Evolutionary conservation across 306 rosid genomes (phyloP).

Genomic region (Senna siamea): DNA sequence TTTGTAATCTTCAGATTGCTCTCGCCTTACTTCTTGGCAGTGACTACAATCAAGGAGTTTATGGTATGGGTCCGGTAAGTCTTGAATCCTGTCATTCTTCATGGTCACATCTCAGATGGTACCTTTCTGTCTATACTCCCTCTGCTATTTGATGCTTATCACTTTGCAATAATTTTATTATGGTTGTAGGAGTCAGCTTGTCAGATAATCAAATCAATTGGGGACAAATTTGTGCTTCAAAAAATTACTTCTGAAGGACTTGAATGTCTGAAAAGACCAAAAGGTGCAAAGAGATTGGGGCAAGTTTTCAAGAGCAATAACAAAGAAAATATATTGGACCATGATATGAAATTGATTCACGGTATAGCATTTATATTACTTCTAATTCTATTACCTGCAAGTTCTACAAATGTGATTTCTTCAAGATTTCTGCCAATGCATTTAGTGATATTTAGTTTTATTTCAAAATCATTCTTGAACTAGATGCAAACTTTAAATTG

Average conservation of each 20-base stretch:
- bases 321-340: constrained; percentile 40
- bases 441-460: constrained; percentile 13
- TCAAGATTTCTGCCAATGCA: constrained; percentile 8
- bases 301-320: constrained; percentile 33
- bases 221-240: constrained; percentile 66
- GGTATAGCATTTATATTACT: constrained; percentile 30
- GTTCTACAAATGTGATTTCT: constrained; percentile 7
- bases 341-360: constrained; percentile 26
- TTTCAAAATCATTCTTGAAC: constrained; percentile 1
- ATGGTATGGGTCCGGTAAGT: constrained; percentile 79
- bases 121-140: constrained; percentile 10
- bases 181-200: constrained; percentile 72
- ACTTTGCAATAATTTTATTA: constrained; percentile 23
- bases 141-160: constrained; percentile 31
- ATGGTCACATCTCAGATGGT: not conserved
- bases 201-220: constrained; percentile 69
- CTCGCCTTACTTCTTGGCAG: constrained; percentile 83
- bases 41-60: constrained; percentile 75
- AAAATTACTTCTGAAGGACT: constrained; percentile 79
- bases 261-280: constrained; percentile 58
- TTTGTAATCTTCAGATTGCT: constrained; percentile 64
- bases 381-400: constrained; percentile 21
- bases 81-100: constrained; percentile 24
- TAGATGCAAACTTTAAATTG: not conserved
- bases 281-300: constrained; percentile 45